A percentile compares a stretch with the other conserved stretches of the same genome.
Conservation (phyloP, 2,329 filamentous ascomycete species). For the Cercospora sp. region DNA sequence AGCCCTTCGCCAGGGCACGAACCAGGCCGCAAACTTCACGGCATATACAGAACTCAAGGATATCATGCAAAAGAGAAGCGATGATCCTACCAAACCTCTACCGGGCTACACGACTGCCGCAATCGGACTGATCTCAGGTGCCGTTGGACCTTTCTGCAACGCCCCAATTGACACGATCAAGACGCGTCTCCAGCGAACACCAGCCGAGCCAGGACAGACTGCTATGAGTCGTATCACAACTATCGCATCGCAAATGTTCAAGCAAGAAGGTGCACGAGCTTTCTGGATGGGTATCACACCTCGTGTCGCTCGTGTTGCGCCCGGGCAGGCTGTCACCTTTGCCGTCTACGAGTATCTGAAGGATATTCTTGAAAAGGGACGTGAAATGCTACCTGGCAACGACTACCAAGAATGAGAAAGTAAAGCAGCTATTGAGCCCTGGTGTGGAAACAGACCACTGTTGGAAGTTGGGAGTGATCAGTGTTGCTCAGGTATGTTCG, state of each 20-base stretch:
- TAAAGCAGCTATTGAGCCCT: not conserved
- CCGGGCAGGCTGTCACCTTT: slow-evolving; percentile 81
- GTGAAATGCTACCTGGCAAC: slow-evolving; percentile 50
- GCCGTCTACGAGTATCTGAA: slow-evolving; percentile 57
- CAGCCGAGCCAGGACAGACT: slow-evolving; percentile 72
- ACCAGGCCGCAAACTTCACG: slow-evolving; percentile 98
- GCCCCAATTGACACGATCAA: slow-evolving; percentile 99
- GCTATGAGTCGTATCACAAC: slow-evolving; percentile 74
- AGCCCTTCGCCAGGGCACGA: slow-evolving; percentile 88
- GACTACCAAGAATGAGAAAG: slow-evolving; percentile 50
- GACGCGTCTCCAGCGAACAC: slow-evolving; percentile 88
- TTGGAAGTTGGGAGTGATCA: not conserved
- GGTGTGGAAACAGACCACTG: slow-evolving; percentile 1
- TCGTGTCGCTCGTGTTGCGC: slow-evolving; percentile 93
- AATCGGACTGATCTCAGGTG: slow-evolving; percentile 87
- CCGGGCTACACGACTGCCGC: slow-evolving; percentile 87
- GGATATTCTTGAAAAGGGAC: slow-evolving; percentile 49
- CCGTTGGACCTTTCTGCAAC: slow-evolving; percentile 94
- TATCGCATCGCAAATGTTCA: slow-evolving; percentile 67
- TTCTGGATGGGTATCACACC: slow-evolving; percentile 99
- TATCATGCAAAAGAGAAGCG: slow-evolving; percentile 69
- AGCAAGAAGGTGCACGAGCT: slow-evolving; percentile 86
- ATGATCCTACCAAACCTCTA: slow-evolving; percentile 65
- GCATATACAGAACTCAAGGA: slow-evolving; percentile 94
- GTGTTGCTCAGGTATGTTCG: slow-evolving; percentile 1